Evolutionary conservation across 2,329 filamentous ascomycete species (phyloP).

Genomic region (Phaeosphaeria sp.): DNA sequence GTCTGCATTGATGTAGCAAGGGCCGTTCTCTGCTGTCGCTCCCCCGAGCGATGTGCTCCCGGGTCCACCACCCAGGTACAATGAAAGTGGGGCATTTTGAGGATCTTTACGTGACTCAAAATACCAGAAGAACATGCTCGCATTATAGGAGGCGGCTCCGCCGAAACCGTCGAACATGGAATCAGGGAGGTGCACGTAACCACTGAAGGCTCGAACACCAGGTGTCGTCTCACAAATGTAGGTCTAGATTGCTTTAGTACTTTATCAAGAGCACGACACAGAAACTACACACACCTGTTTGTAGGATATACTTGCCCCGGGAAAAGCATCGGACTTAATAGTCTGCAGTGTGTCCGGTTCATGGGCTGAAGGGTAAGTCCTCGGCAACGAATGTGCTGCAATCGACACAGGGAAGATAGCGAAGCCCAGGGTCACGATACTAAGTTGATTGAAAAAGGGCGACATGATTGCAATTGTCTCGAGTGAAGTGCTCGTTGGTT

Average conservation of each 20-base stretch:
- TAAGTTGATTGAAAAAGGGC: background rate
- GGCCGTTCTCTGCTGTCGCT: constrained; percentile 22
- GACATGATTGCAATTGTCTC: background rate
- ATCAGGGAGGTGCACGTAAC: constrained; percentile 61
- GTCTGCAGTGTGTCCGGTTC: background rate
- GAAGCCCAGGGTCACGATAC: background rate
- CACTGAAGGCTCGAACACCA: constrained; percentile 60
- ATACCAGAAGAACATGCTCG: constrained; percentile 30
- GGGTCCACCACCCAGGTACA: constrained; percentile 21
- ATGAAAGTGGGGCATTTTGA: constrained; percentile 16
- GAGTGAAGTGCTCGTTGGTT: background rate
- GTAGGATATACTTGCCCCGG: background rate
- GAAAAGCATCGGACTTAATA: background rate
- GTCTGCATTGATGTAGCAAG: constrained; percentile 23
- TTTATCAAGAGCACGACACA: background rate
- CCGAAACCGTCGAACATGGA: constrained; percentile 7
- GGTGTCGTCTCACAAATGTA: constrained; percentile 60
- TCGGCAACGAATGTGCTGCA: background rate
- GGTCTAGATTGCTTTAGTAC: background rate
- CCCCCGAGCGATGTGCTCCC: constrained; percentile 28
- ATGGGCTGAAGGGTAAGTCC: background rate
- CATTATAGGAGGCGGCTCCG: constrained; percentile 15
- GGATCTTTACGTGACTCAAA: constrained; percentile 26
- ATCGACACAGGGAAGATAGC: background rate
- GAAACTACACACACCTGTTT: constrained; percentile 3